phyloP scores from a whole-genome alignment of 208 protist genomes.

The Tritrichomonas musculus region DNA sequence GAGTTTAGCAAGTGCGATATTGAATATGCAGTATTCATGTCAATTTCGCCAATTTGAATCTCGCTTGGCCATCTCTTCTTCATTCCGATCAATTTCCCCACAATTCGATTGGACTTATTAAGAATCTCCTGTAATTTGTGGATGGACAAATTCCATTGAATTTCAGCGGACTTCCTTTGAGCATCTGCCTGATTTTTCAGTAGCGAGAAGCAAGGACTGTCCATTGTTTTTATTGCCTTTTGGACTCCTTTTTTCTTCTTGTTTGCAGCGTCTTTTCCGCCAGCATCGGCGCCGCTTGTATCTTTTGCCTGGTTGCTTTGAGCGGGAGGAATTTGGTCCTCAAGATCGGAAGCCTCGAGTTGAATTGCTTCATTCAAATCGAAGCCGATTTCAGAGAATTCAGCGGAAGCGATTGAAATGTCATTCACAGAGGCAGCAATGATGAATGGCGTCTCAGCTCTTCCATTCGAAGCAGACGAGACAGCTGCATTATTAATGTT shows the following conservation, averaged over 20 bases:
- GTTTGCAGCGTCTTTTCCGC: background rate
- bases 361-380: background rate
- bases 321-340: background rate
- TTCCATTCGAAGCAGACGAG: too few relatives aligned
- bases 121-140: background rate
- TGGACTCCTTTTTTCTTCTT: background rate
- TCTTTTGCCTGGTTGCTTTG: too few relatives aligned
- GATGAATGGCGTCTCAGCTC: background rate
- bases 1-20: background rate
- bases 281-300: too few relatives aligned
- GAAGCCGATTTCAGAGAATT: background rate
- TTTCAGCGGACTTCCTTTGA: background rate
- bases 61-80: background rate
- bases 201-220: background rate
- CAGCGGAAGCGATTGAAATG: background rate
- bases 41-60: background rate
- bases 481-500: too few relatives aligned
- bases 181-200: background rate
- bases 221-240: too few relatives aligned
- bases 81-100: background rate
- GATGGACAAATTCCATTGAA: background rate
- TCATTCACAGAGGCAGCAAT: background rate
- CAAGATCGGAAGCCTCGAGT: background rate
- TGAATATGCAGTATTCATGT: background rate
- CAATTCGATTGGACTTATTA: background rate